phyloP scores from a whole-genome alignment of 805 yeast species.

The Grigorovia jiainica region DNA sequence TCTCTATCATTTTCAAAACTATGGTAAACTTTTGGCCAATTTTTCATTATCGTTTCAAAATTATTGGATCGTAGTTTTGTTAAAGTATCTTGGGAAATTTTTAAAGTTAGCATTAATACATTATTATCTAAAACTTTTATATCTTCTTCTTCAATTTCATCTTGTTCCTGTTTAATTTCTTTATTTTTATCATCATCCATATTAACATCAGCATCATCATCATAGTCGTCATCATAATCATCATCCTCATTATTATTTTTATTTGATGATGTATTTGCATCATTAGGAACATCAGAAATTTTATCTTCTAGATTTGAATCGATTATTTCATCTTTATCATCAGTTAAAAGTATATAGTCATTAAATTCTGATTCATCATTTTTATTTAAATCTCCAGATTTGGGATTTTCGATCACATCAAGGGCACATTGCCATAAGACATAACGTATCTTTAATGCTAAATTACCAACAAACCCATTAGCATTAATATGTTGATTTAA shows the following conservation, averaged over 20 bases:
- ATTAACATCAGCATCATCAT: conserved; percentile 11
- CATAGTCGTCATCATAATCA: conserved; percentile 9
- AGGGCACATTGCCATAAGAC: conserved; percentile 58
- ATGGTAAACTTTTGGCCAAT: conserved; percentile 66
- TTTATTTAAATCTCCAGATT: conserved; percentile 22
- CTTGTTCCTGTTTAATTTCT: background rate
- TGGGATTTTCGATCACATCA: conserved; percentile 13
- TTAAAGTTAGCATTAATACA: conserved; percentile 22
- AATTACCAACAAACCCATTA: conserved; percentile 38
- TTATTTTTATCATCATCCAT: conserved; percentile 6
- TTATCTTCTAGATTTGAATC: background rate
- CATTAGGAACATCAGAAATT: conserved; percentile 1
- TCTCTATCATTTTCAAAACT: conserved; percentile 68
- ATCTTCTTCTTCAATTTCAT: background rate
- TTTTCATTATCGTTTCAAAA: conserved; percentile 37
- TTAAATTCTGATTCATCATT: conserved; percentile 1
- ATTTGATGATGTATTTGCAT: background rate
- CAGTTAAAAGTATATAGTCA: conserved; percentile 12
- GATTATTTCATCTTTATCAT: conserved; percentile 1
- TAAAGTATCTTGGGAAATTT: conserved; percentile 29
- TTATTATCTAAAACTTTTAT: background rate
- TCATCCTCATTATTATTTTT: conserved; percentile 7
- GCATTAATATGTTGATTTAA: conserved; percentile 37
- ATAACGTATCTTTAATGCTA: conserved; percentile 58
- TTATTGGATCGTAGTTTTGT: conserved; percentile 26